These are phyloP conservation scores for Apiospora marii DNA, from an alignment of 2,329 filamentous ascomycete species.

Conservation along the genomic window DNA sequence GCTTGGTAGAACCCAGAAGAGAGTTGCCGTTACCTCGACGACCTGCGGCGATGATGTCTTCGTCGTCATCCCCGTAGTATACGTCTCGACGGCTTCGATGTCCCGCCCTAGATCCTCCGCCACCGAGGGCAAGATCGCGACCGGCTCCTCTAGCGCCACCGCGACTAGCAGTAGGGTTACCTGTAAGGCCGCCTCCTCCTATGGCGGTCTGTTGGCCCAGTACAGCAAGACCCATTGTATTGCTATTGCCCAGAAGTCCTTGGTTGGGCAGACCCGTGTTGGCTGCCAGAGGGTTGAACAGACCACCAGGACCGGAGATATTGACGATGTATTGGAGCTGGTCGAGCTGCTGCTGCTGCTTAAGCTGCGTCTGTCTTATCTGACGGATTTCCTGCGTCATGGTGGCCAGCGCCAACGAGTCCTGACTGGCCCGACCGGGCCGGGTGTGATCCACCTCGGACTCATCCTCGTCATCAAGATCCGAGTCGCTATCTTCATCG, in stretches of 20 bases:
- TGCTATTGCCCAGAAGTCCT: background rate
- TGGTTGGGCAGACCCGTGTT: background rate
- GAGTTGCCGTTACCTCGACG: background rate
- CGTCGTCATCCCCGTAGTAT: background rate
- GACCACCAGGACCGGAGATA: background rate
- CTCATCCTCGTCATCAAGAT: background rate
- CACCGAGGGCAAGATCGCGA: background rate
- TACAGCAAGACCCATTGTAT: background rate
- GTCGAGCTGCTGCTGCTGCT: background rate
- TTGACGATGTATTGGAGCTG: background rate
- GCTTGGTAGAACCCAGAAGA: background rate
- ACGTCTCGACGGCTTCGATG: no score
- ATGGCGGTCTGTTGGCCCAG: background rate
- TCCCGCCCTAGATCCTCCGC: background rate
- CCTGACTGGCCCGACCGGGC: background rate
- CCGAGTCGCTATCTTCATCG: background rate
- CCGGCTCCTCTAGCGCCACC: background rate
- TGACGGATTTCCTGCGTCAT: background rate
- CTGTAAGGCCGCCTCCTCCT: background rate
- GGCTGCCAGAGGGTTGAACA: background rate
- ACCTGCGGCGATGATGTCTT: background rate
- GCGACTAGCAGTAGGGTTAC: background rate
- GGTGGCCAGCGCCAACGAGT: background rate
- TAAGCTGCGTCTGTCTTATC: background rate
- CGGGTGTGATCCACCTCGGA: background rate